Conservation (phyloP, 257 asterid genomes). For the Linaria vulgaris region DNA sequence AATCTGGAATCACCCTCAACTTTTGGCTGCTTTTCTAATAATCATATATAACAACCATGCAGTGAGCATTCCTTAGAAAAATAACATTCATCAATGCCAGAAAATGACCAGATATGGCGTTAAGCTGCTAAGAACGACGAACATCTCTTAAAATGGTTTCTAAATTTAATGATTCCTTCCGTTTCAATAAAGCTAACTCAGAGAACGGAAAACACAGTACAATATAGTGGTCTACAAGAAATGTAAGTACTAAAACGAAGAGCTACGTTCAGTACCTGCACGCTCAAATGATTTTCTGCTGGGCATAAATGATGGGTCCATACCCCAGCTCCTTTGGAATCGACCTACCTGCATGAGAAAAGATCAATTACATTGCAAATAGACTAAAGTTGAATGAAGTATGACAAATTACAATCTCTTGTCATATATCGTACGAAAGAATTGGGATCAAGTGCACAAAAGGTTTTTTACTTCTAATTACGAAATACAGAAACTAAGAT, state of each 20-base stretch:
- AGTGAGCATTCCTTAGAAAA: no score
- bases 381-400: neutral
- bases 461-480: no score
- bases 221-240: neutral
- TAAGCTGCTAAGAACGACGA: no score
- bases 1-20: neutral
- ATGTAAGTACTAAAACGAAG: neutral
- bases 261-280: conserved; percentile 54
- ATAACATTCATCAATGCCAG: no score
- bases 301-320: conserved; percentile 93
- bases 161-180: no score
- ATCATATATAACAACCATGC: no score
- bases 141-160: no score
- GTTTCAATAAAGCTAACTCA: neutral
- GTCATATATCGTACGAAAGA: no score
- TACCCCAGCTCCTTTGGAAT: conserved; percentile 93
- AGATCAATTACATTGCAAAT: neutral
- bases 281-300: conserved; percentile 94
- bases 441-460: no score
- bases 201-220: neutral
- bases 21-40: no score
- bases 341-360: conserved; percentile 55
- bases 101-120: no score
- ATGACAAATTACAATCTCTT: neutral
- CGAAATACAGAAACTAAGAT: no score